Percentiles rank a stretch among this genome's conserved stretches.
phyloP scores from a whole-genome alignment of 2,329 filamentous ascomycete species.

The Penicillium aurantiogriseum region DNA sequence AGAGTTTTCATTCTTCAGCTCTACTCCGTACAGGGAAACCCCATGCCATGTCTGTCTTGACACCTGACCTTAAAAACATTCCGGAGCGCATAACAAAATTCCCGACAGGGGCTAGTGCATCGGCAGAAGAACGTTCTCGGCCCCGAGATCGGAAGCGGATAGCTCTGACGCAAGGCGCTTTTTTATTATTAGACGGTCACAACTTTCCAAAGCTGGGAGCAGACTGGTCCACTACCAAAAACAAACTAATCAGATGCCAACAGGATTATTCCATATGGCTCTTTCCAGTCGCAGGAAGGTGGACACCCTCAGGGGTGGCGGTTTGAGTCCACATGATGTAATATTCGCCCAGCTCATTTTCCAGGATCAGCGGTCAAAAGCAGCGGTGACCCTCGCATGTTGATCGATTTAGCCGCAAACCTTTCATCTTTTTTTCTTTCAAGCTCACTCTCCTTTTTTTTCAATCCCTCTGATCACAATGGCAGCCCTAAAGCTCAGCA shows the following conservation, averaged over 20 bases:
- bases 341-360: conserved; percentile 8
- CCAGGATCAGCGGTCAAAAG: conserved; percentile 17
- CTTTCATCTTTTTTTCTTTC: not conserved
- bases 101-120: not conserved
- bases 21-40: not conserved
- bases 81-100: not conserved
- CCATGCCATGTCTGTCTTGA: not conserved
- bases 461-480: conserved; percentile 25
- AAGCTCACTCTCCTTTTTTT: conserved; percentile 5
- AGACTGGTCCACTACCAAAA: not conserved
- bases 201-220: not conserved
- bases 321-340: conserved; percentile 12
- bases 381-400: conserved; percentile 16
- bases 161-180: not conserved
- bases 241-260: not conserved
- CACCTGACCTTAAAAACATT: not conserved
- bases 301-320: conserved; percentile 1
- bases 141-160: conserved; percentile 3
- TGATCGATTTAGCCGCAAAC: not conserved
- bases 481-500: conserved; percentile 42
- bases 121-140: conserved; percentile 4
- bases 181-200: not conserved
- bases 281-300: not conserved
- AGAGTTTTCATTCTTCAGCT: not conserved
- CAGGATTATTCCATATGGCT: not conserved